Conservation (phyloP, 495 filamentous ascomycete species). For the Xylaria nigripes region DNA sequence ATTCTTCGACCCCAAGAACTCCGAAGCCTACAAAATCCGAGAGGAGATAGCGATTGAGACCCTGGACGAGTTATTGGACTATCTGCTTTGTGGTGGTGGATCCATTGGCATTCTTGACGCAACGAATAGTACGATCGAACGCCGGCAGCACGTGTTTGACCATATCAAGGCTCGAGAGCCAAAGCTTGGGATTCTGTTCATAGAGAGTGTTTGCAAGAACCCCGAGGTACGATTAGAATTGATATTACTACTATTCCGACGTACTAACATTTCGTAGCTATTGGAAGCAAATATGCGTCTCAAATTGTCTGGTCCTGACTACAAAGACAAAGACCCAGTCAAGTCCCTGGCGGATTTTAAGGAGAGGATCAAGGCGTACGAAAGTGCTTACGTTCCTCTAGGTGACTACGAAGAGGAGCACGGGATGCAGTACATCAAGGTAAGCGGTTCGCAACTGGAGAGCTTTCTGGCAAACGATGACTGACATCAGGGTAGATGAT, state of each 20-base stretch:
- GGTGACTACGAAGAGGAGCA: slow-evolving; percentile 85
- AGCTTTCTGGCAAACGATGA: background rate
- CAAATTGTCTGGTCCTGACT: slow-evolving; percentile 95
- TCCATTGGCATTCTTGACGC: slow-evolving; percentile 98
- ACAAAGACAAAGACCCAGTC: slow-evolving; percentile 82
- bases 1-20: slow-evolving; percentile 92
- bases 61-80: slow-evolving; percentile 83
- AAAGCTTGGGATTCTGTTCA: slow-evolving; percentile 80
- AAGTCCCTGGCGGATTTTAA: slow-evolving; percentile 84
- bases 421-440: slow-evolving; percentile 82
- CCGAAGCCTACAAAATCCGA: slow-evolving; percentile 68
- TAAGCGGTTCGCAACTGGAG: slow-evolving; percentile 16
- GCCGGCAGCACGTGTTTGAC: slow-evolving; percentile 74
- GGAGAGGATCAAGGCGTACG: slow-evolving; percentile 84
- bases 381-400: slow-evolving; percentile 84
- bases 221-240: slow-evolving; percentile 41
- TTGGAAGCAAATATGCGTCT: slow-evolving; percentile 95
- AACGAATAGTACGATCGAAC: slow-evolving; percentile 87
- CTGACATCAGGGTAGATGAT: slow-evolving; percentile 61
- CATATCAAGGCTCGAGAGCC: slow-evolving; percentile 77
- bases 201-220: slow-evolving; percentile 89
- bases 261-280: slow-evolving; percentile 35
- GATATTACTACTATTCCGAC: background rate
- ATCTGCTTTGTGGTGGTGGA: slow-evolving; percentile 70
- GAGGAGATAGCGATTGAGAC: slow-evolving; percentile 91